Percentiles rank a stretch among this genome's conserved stretches.
These are phyloP conservation scores for Lathyrus sativus DNA, from an alignment of 306 rosid species.

Conservation along the genomic window DNA sequence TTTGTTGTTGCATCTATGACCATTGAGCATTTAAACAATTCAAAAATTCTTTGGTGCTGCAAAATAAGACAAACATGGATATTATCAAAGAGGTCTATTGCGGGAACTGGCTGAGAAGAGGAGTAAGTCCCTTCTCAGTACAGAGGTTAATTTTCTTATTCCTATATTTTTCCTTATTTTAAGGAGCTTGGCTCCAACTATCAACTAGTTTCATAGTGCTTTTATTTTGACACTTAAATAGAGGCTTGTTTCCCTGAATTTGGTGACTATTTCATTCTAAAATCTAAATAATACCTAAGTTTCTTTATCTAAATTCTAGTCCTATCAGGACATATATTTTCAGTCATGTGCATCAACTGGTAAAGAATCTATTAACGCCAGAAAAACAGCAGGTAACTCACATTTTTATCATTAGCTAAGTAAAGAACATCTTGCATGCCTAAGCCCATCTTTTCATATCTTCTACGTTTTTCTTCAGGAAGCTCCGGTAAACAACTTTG, in stretches of 20 bases:
- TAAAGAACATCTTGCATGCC: slow-evolving; percentile 95
- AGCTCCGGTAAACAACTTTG: slow-evolving; percentile 77
- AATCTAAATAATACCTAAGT: not conserved
- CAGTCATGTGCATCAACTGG: slow-evolving; percentile 8
- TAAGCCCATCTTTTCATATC: slow-evolving; percentile 82
- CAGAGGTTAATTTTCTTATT: too few relatives aligned
- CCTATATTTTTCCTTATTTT: too few relatives aligned
- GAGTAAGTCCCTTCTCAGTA: too few relatives aligned
- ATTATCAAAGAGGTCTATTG: too few relatives aligned
- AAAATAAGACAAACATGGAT: too few relatives aligned
- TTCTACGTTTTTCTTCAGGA: slow-evolving; percentile 87
- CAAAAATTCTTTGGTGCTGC: not conserved
- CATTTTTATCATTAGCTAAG: slow-evolving; percentile 80
- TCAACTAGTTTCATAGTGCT: too few relatives aligned
- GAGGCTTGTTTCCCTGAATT: too few relatives aligned
- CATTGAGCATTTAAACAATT: not conserved
- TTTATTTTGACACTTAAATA: too few relatives aligned
- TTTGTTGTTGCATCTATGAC: not conserved
- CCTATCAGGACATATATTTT: slow-evolving; percentile 11
- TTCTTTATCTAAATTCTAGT: slow-evolving; percentile 4
- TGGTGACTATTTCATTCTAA: not conserved
- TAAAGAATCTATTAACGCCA: not conserved
- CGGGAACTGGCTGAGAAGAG: too few relatives aligned
- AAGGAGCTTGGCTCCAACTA: too few relatives aligned
- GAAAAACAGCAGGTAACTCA: slow-evolving; percentile 49